Evolutionary conservation across 1,139 yeast species (phyloP), one percentile per base, ranked within the genome.

Genomic region (Zygosaccharomyces sapae): DNA sequence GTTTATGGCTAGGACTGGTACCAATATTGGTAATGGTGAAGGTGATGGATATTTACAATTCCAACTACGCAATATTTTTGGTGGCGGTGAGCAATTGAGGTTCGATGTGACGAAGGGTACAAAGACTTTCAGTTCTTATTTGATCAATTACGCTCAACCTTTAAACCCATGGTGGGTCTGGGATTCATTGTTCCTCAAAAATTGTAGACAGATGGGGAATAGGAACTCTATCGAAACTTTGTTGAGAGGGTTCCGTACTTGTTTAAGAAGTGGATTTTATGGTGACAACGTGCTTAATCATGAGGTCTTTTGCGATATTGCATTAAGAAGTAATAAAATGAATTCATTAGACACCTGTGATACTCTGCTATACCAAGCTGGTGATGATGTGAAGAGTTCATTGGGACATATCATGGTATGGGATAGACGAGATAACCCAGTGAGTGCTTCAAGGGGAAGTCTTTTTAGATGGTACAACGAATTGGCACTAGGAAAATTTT

Each of bases 21-120:
- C 96, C 4, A 89, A 86, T 65, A 79, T 90, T 3, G 97, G 97
- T 2, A 90, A 90, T 62, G 95, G 95, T 24, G 96, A 89, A 70
- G 97, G 97, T 25, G 95, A 86, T 62, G 97, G 96, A 1, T 87
- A 88, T 60, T 75, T 88, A 40, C 83, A 85, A 43, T 77, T 86
- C 52, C 89, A 84, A 61, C 71, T 85, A 63, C 76, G 81, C 45
- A 90, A 92, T 63, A 68, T 87, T 8, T 80, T 89, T 66, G 96
- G 96, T 0, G 96, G 96, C 2, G 97, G 92, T 6, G 98, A 92
- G 63, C 74, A 74, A 40, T 61, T 90, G 19, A 75, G 80, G 25
- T 72, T 89, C 44, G 96, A 90, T 66, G 88, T 96, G 2, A 79
- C 83, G 5, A 68, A 78, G 20, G 96, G 96, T 13, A 83, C 95